Evolutionary conservation across 352 stramenopile species (phyloP).

Genomic region (Aphanomyces cochlioides): DNA sequence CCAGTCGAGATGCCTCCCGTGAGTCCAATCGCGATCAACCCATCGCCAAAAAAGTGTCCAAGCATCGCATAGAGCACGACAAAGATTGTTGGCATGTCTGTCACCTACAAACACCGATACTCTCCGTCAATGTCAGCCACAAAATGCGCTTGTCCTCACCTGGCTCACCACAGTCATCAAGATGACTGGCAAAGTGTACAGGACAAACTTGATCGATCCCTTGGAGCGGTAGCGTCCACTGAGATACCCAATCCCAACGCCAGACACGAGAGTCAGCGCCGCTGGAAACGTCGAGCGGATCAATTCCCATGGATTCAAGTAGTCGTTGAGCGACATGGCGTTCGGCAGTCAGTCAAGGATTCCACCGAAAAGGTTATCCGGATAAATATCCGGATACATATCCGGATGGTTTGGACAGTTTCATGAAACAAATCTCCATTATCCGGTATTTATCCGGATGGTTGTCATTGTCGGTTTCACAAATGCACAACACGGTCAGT

Average conservation of each 20-base stretch:
- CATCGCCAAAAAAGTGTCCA: constrained; percentile 48
- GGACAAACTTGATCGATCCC: background rate
- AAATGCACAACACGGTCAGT: constrained; percentile 7
- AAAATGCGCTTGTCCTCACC: background rate
- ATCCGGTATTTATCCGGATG: background rate
- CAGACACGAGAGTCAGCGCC: background rate
- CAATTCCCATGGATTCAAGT: too few species aligned
- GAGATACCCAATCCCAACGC: background rate
- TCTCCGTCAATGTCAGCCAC: background rate
- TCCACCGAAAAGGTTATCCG: too few species aligned
- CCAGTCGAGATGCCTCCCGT: constrained; percentile 81
- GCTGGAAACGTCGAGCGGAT: too few species aligned
- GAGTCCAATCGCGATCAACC: constrained; percentile 68
- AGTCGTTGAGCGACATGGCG: too few species aligned
- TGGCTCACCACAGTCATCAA: background rate
- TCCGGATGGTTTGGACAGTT: too few species aligned
- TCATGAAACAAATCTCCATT: background rate
- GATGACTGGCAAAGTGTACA: background rate
- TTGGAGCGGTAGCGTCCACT: background rate
- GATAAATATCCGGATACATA: too few species aligned
- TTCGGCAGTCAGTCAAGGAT: too few species aligned
- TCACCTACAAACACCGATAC: background rate
- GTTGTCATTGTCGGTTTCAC: background rate
- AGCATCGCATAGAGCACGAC: constrained; percentile 29
- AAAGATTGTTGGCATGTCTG: background rate